Conservation (phyloP, 1,139 yeast genomes). For the Suhomyces coccinellae region DNA sequence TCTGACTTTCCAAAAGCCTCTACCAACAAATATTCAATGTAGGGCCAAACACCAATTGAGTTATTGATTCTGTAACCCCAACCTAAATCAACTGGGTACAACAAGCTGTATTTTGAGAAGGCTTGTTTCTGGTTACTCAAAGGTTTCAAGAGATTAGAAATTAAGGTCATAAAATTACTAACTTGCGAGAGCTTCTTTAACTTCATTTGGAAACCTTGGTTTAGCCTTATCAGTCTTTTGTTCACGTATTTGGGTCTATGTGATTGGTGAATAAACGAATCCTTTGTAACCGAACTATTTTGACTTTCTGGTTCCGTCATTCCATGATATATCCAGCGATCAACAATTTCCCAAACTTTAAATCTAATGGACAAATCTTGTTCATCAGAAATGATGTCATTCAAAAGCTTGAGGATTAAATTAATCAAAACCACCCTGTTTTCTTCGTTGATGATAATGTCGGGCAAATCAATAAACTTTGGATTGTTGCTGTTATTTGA, state of each 20-base stretch:
- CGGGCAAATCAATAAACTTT: constrained; percentile 28
- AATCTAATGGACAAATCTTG: constrained; percentile 35
- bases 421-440: constrained; percentile 40
- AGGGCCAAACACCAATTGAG: constrained; percentile 73
- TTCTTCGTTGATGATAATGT: constrained; percentile 33
- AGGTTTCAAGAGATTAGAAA: constrained; percentile 38
- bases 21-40: constrained; percentile 67
- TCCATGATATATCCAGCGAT: constrained; percentile 66
- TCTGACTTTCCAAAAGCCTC: constrained; percentile 58
- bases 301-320: constrained; percentile 18
- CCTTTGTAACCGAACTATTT: constrained; percentile 4
- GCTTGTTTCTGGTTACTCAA: constrained; percentile 25
- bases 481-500: constrained; percentile 15
- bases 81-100: constrained; percentile 70
- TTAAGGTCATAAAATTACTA: constrained; percentile 58
- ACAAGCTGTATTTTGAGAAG: constrained; percentile 42
- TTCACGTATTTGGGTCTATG: constrained; percentile 23
- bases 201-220: constrained; percentile 35
- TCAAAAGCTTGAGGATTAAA: constrained; percentile 45
- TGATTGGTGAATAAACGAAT: constrained; percentile 12
- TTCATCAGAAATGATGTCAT: constrained; percentile 46
- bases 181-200: constrained; percentile 53
- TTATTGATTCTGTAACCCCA: constrained; percentile 49
- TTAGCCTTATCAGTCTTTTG: constrained; percentile 33
- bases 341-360: constrained; percentile 69